These are phyloP conservation scores for Acacia crassicarpa DNA, from an alignment of 306 rosid genomes.

Conservation along the genomic window DNA sequence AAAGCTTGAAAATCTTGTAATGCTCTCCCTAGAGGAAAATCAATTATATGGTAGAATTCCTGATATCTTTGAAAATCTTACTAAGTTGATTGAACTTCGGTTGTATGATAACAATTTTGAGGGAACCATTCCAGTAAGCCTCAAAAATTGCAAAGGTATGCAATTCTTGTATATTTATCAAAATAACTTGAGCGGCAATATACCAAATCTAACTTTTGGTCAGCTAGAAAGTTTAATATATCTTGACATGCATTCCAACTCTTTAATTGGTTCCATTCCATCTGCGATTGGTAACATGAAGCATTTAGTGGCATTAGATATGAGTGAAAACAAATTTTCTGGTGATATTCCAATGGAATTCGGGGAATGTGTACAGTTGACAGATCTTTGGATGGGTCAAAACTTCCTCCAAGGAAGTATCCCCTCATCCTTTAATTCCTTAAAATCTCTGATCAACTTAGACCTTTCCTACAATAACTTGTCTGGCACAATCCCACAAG, in stretches of 20 bases:
- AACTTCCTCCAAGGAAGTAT: no score
- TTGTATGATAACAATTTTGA: neutral
- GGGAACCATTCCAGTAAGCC: constrained; percentile 21
- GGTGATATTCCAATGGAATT: constrained; percentile 31
- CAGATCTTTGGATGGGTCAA: no score
- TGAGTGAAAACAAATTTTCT: neutral
- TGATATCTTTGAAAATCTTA: constrained; percentile 16
- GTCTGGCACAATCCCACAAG: no score
- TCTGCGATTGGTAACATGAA: no score
- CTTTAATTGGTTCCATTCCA: no score
- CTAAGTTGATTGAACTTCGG: neutral
- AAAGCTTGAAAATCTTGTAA: constrained; percentile 25
- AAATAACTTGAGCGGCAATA: constrained; percentile 24
- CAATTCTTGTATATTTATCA: neutral
- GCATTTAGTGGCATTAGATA: neutral
- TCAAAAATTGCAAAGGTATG: constrained; percentile 2
- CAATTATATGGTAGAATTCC: constrained; percentile 16
- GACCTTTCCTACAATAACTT: no score
- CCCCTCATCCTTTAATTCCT: no score
- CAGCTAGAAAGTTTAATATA: neutral
- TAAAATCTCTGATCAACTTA: no score
- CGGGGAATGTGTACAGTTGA: neutral
- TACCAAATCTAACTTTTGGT: constrained; percentile 19
- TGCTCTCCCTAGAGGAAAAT: neutral
- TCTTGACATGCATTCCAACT: neutral